Conservation (phyloP, 2,329 filamentous ascomycete species). For the Ophiosphaerella narmari region DNA sequence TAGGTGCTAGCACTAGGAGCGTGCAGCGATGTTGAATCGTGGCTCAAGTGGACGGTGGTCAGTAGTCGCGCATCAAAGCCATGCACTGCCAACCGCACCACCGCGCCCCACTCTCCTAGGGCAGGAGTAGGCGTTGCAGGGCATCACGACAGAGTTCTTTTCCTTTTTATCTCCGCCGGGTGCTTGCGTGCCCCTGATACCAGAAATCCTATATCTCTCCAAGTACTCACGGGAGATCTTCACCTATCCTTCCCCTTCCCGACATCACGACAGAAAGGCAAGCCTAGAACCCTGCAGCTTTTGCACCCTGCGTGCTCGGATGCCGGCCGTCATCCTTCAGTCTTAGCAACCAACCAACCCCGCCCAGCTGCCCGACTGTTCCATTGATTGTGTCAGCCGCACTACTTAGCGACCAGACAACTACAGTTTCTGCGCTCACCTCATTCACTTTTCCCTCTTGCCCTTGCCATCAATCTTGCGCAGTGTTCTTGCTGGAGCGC, state of each 20-base stretch:
- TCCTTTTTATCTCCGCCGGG: conserved; percentile 5
- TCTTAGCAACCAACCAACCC: conserved; percentile 19
- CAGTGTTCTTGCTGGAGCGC: background rate
- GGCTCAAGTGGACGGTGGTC: background rate
- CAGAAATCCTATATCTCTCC: conserved; percentile 3
- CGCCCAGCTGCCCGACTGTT: conserved; percentile 15
- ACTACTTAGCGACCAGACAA: conserved; percentile 2
- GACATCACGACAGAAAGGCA: background rate
- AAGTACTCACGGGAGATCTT: conserved; percentile 1
- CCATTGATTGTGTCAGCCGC: conserved; percentile 17
- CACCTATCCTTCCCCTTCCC: conserved; percentile 1
- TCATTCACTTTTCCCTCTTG: background rate
- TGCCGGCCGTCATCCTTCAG: conserved; percentile 7
- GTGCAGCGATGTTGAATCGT: background rate
- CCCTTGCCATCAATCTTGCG: background rate
- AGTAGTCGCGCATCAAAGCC: too few relatives aligned
- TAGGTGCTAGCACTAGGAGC: too few relatives aligned
- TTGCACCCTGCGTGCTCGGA: background rate
- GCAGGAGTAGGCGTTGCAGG: too few relatives aligned
- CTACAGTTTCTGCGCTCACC: background rate
- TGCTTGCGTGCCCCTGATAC: conserved; percentile 4
- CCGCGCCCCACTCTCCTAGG: too few relatives aligned
- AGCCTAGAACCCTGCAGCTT: background rate
- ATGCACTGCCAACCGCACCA: background rate
- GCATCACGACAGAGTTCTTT: background rate